Percentiles rank a stretch among this genome's conserved stretches.
phyloP scores from a whole-genome alignment of 352 stramenopile species.

The Pythium brassicae region DNA sequence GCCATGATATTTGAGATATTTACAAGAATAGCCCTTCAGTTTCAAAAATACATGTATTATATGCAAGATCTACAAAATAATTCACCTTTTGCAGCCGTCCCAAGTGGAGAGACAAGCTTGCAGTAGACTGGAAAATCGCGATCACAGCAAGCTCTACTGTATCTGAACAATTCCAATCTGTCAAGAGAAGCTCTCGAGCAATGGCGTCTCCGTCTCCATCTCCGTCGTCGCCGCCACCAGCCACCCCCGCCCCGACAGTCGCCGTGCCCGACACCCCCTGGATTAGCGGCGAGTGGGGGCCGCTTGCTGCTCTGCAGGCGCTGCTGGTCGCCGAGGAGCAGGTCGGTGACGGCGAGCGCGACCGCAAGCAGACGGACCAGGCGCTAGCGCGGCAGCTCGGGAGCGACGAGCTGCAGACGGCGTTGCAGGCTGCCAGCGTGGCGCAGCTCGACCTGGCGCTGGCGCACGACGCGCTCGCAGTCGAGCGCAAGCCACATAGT shows the following conservation, averaged over 20 bases:
- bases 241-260: background rate
- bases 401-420: constrained; percentile 38
- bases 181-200: background rate
- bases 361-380: constrained; percentile 46
- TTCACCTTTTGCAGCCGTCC: no score
- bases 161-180: background rate
- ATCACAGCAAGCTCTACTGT: background rate
- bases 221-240: background rate
- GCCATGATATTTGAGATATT: no score
- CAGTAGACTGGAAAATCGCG: background rate
- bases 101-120: no score
- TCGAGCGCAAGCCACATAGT: constrained; percentile 45
- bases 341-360: constrained; percentile 27
- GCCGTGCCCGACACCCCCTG: background rate
- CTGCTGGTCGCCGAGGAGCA: constrained; percentile 34
- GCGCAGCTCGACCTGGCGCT: constrained; percentile 58
- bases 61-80: no score
- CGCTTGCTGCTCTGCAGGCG: constrained; percentile 43
- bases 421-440: constrained; percentile 45
- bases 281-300: constrained; percentile 30
- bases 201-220: background rate
- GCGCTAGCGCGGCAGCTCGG: constrained; percentile 35
- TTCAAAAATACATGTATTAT: no score
- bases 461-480: constrained; percentile 38
- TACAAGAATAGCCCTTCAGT: no score